Percentiles rank a stretch among this genome's conserved stretches.
Conservation (phyloP, 306 rosid species). For the Quercus agrifolia region DNA sequence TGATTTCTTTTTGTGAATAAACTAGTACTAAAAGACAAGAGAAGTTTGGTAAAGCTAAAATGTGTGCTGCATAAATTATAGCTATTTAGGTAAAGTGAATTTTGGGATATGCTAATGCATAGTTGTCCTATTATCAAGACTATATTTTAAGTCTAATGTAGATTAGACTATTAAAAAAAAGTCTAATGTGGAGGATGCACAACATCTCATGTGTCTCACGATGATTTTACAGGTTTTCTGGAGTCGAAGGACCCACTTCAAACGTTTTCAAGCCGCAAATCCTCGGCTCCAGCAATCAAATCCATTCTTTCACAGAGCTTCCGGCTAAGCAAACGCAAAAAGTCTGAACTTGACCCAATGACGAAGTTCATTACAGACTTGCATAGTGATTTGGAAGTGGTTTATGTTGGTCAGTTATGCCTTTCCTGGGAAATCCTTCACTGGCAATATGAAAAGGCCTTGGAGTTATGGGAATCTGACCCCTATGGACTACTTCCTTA, state of each 20-base stretch:
- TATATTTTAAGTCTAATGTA: not conserved
- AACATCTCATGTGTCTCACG: constrained; percentile 11
- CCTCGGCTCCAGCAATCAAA: constrained; percentile 37
- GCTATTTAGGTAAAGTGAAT: constrained; percentile 10
- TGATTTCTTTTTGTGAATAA: constrained; percentile 3
- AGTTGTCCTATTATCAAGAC: not conserved
- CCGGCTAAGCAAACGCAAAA: constrained; percentile 43
- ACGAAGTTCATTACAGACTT: constrained; percentile 46
- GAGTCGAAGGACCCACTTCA: constrained; percentile 78
- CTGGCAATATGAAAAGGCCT: constrained; percentile 71
- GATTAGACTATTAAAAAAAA: too few relatives aligned
- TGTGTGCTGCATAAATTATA: constrained; percentile 14
- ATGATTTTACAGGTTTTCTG: constrained; percentile 42
- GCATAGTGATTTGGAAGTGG: constrained; percentile 65
- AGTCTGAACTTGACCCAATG: constrained; percentile 46
- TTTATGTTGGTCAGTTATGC: constrained; percentile 89
- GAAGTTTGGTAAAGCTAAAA: constrained; percentile 19
- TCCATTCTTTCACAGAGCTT: constrained; percentile 43
- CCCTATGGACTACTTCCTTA: constrained; percentile 37
- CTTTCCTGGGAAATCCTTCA: constrained; percentile 92
- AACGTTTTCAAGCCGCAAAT: constrained; percentile 42
- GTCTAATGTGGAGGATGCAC: not conserved
- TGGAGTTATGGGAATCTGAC: constrained; percentile 56
- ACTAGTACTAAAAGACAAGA: constrained; percentile 20
- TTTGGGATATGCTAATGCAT: constrained; percentile 15